Evolutionary conservation across 106 monocot species (phyloP), one percentile per base, ranked within the genome.

Genomic region (Agapanthus africanus): DNA sequence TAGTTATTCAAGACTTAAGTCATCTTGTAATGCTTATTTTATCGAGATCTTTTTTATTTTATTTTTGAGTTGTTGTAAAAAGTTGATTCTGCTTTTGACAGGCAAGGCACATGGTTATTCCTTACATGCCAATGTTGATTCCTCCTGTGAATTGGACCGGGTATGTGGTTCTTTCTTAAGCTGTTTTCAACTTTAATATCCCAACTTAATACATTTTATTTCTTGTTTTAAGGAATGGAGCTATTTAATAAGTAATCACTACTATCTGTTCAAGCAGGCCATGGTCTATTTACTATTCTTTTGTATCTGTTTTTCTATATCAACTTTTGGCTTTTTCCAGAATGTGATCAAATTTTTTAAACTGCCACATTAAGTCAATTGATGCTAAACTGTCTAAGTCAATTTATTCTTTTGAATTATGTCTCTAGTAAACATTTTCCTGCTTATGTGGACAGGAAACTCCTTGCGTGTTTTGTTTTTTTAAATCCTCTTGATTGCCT

Each of bases 41-140:
- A 9, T 50, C 71, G n/a, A n/a, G n/a, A n/a, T n/a, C n/a, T 19
- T 11, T 40, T 52, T 60, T 26, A 26, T n/a, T 54, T 4, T 31
- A n/a, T n/a, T 61, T 22, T 52, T 37, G 54, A 39, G 41, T 23
- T 33, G 52, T 14, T 18, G 33, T 54, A 65, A 69, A 35, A n/a
- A 25, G 47, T 60, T 57, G 56, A 18, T 59, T 6, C 44, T 34
- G 27, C 31, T 37, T 80, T 78, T 77, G 27, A 56, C 84, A 97
- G 95, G 91, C 95, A 63, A 86, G 89, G 59, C 91, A 97, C 73
- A 92, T 91, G 78, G 88, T 97, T 41, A 89, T 97, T 28, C 95
- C 95, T 57, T 97, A 97, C 56, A 92, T 88, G 86, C 95, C 95
- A 44, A 97, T 97, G 95, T 75, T 97, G 63, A 79, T 97, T 18